Evolutionary conservation across 495 filamentous ascomycete species (phyloP), one percentile per base, ranked within the genome.

Genomic region (Oleoguttula mirabilis): DNA sequence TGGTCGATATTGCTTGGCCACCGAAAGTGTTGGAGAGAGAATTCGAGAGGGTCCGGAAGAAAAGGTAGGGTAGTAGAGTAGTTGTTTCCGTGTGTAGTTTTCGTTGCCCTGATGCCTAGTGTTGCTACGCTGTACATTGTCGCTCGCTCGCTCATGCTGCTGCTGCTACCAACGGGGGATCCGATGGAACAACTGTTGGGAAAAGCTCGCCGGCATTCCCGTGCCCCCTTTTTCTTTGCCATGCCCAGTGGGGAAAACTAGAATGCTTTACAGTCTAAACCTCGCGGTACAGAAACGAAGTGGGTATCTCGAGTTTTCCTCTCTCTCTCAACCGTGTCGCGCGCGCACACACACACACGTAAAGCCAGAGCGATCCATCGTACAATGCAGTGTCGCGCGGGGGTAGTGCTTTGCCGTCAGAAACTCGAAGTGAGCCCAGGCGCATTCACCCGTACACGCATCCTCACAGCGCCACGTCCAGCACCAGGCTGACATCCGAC

Each of bases 401-500:
- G 32, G 15, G 8, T 7, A 35, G 6, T 10, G 11, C 6, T 10
- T n/a, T 14, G 32, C 11, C 11, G 11, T 17, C 17, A 34, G 30
- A 23, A 39, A n/a, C n/a, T n/a, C n/a, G n/a, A n/a, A n/a, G n/a
- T n/a, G n/a, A n/a, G n/a, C n/a, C n/a, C n/a, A n/a, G n/a, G n/a
- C n/a, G n/a, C n/a, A n/a, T n/a, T n/a, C n/a, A n/a, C 2, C 16
- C 14, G 23, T 21, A 30, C 24, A 28, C 7, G 19, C 21, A 12
- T 6, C 17, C 3, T 31, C 68, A 98, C 63, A 98, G 75, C 58
- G 82, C 78, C 63, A 95, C 88, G 70, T 99, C 90, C 50, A 96
- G 78, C 55, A 99, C 90, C 54, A 96, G 68, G 69, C 88, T 96
- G 63, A 99, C 92, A 66, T 99, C 90, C 65, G 78, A 73, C 42